Conservation (phyloP, 331 rosid species). For the Acacia pycnantha region DNA sequence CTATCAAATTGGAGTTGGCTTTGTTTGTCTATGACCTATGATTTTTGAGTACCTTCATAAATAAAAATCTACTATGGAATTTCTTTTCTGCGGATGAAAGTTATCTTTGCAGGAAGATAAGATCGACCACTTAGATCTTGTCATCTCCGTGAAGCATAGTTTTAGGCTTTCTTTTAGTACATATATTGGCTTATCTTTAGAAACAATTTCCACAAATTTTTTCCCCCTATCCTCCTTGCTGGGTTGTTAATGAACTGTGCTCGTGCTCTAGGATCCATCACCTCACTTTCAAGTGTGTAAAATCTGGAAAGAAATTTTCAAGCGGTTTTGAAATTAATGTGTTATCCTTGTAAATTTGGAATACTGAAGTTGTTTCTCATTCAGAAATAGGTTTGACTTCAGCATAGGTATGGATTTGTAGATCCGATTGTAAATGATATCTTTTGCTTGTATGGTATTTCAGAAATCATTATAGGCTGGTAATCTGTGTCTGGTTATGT, state of each 20-base stretch:
- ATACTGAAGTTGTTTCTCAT: not conserved
- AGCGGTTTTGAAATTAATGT: not conserved
- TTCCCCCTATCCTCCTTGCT: not conserved
- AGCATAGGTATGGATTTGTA: conserved; percentile 10
- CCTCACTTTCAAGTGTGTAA: not conserved
- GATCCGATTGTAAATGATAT: conserved; percentile 30
- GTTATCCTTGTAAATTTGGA: not conserved
- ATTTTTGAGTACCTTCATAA: not conserved
- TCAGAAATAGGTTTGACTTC: not conserved
- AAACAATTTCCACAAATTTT: not conserved
- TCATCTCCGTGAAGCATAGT: not conserved
- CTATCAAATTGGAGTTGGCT: not conserved
- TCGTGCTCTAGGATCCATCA: not conserved
- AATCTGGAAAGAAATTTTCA: not conserved
- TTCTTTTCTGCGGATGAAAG: not conserved
- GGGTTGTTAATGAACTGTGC: not conserved
- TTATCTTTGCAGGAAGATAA: not conserved
- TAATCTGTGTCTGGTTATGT: not conserved
- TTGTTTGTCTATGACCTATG: not conserved
- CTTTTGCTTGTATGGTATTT: conserved; percentile 3
- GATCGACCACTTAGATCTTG: conserved; percentile 30
- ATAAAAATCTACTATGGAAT: not conserved
- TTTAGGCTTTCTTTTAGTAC: not conserved
- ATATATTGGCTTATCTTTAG: not conserved
- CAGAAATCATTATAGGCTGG: not conserved